Evolutionary conservation across 371 early-diverging fungal species (phyloP).

Genomic region (Mortierella sp.): DNA sequence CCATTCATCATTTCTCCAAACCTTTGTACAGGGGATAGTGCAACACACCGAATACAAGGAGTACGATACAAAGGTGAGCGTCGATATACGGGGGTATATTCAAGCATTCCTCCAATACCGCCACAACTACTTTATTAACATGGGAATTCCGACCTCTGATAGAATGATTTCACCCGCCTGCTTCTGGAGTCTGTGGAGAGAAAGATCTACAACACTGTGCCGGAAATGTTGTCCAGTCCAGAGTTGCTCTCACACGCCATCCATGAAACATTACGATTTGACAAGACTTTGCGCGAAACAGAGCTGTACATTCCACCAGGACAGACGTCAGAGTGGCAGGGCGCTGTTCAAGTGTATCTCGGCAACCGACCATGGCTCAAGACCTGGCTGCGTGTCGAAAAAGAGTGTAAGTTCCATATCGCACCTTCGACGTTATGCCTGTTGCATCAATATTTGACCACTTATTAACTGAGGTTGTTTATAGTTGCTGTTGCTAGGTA

Average conservation of each 20-base stretch:
- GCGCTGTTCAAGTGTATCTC: slow-evolving; percentile 69
- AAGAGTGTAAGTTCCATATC: slow-evolving; percentile 65
- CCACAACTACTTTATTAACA: not conserved
- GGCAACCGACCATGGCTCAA: slow-evolving; percentile 71
- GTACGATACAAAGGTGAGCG: slow-evolving; percentile 64
- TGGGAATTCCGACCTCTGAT: not conserved
- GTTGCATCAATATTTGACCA: not conserved
- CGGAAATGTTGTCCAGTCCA: slow-evolving; percentile 69
- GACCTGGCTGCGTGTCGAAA: slow-evolving; percentile 83
- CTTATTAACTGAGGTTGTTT: not conserved
- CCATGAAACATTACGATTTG: slow-evolving; percentile 82
- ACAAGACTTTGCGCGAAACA: slow-evolving; percentile 77
- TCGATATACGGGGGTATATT: too few species aligned
- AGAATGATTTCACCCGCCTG: slow-evolving; percentile 81
- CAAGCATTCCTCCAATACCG: too few species aligned
- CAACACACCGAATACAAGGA: slow-evolving; percentile 60
- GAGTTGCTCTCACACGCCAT: slow-evolving; percentile 80
- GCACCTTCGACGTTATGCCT: not conserved
- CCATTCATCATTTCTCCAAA: slow-evolving; percentile 70
- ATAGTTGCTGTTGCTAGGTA: slow-evolving; percentile 74
- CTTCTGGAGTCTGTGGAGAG: slow-evolving; percentile 71
- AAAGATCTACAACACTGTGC: slow-evolving; percentile 74
- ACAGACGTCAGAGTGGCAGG: slow-evolving; percentile 60
- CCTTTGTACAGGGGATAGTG: slow-evolving; percentile 67
- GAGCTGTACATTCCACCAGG: slow-evolving; percentile 68